Percentiles rank a stretch among this genome's conserved stretches.
These are phyloP conservation scores for Helianthus annuus DNA, from an alignment of 129 eudicot species.

Conservation along the genomic window HanXRQr2.0-SUNRISE NC_035447.2:131408041-131408540, in stretches of 20 bases:
- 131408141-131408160: conserved; percentile 37
- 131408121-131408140: conserved; percentile 58
- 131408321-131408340: background rate
- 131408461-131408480: too few species aligned
- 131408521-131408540: too few species aligned
- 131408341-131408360: too few species aligned
- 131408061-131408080: conserved; percentile 34
- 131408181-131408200: conserved; percentile 61
- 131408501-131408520: too few species aligned
- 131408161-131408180: conserved; percentile 63
- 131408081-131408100: conserved; percentile 47
- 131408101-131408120: conserved; percentile 56
- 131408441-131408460: too few species aligned
- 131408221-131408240: conserved; percentile 79
- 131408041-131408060: too few species aligned
- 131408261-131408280: background rate
- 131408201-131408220: conserved; percentile 59
- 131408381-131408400: too few species aligned
- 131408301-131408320: too few species aligned
- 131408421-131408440: too few species aligned
- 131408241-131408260: background rate
- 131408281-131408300: background rate
- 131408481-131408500: too few species aligned
- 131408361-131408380: too few species aligned
- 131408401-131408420: too few species aligned